Evolutionary conservation across 441 rosid genomes (phyloP).

Genomic region (Hura crepitans): DNA sequence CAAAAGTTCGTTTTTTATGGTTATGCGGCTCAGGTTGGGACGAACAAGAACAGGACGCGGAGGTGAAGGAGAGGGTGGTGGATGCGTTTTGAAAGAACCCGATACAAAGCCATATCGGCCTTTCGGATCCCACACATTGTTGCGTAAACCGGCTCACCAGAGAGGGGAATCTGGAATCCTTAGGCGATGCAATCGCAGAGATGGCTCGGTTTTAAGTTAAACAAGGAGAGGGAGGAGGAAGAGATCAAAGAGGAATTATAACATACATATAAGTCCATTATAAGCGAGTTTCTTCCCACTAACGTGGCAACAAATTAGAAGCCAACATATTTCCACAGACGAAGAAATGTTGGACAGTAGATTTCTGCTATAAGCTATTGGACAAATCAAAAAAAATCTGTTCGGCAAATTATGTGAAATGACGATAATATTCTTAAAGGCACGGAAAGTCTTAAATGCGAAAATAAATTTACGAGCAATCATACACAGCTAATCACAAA

Average conservation of each 20-base stretch:
- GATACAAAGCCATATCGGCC: constrained; percentile 23
- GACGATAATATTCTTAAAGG: not conserved
- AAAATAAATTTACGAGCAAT: not conserved
- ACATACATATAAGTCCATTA: not conserved
- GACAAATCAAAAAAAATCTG: not conserved
- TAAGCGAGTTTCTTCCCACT: not conserved
- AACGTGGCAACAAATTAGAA: not conserved
- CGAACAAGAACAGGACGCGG: constrained; percentile 76
- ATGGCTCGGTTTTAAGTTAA: not conserved
- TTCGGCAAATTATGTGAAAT: not conserved
- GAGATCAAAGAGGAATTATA: not conserved
- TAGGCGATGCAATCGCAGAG: constrained; percentile 22
- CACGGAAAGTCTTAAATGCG: not conserved
- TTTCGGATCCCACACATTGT: constrained; percentile 40
- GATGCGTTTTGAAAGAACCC: constrained; percentile 36
- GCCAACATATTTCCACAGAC: not conserved
- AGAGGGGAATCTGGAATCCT: constrained; percentile 1
- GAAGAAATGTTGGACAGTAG: not conserved
- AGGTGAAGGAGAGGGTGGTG: constrained; percentile 61
- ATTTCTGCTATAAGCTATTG: not conserved
- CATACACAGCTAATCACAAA: not conserved
- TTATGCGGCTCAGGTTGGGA: constrained; percentile 46
- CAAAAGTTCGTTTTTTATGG: not conserved
- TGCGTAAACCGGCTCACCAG: not conserved
- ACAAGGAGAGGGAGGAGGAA: not conserved